Base-by-base conservation (phyloP, 805 yeast genomes). In the Brettanomyces custersianus region DNA sequence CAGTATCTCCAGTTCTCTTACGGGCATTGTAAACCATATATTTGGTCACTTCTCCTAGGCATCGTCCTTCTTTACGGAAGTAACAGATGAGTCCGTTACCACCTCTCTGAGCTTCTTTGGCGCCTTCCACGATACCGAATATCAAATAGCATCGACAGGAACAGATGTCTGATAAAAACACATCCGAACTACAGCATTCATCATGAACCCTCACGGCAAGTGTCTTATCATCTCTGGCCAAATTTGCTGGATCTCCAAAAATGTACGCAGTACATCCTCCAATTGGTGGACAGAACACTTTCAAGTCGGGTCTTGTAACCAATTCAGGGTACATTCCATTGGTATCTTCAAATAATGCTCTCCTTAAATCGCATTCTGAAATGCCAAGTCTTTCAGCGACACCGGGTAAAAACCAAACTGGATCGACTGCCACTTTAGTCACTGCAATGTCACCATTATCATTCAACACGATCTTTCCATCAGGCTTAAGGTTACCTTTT, bases 271-370 rank as follows among this genome's bases (percentile, higher is more conserved):
- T 77, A 36, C 69, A 52, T 12, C 83, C 83, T 29, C 84, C 84
- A 51, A 77, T 77, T 35, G 84, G 83, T 31, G 83, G 83, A 42
- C 77, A 57, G 46, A 76, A 77, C 13, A 72, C 72, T 49, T 77
- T 76, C 43, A 77, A 67, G 51, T 77, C 83, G 6, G 80, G 79
- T 52, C 84, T 70, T 5, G 83, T 77, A 36, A 77, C 63, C 44
- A 77, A 62, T 55, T 77, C 83, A 12, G 83, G 82, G 51, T 76
- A 77, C 70, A 77, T 74, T 28, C 83, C 82, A 47, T 78, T 79
- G 33, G 83, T 77, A 49, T 77, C 82, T 50, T 77, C 77, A 50
- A 77, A 77, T 42, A 77, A 59, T 4, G 79, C 74, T 34, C 73
- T 66, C 51, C 83, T 67, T 33, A 77, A 62, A 33, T 72, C 72